phyloP scores from a whole-genome alignment of 805 yeast species.

The Cyberlindnera suaveolens region DNA sequence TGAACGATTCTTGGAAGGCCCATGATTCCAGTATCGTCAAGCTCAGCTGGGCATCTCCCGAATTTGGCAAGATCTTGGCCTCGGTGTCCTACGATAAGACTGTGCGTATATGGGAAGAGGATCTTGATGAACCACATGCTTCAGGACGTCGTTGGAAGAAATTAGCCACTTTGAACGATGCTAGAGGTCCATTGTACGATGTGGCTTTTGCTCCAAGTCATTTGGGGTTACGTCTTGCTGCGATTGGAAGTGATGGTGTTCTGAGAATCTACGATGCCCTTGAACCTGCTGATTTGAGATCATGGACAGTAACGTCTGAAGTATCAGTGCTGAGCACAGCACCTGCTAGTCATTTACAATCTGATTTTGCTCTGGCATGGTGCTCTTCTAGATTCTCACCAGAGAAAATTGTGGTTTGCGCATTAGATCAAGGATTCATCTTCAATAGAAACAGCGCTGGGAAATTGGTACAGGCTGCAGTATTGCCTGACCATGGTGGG shows the following conservation, averaged over 20 bases:
- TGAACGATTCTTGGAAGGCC: slow-evolving; percentile 90
- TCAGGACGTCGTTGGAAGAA: slow-evolving; percentile 83
- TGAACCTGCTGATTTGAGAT: slow-evolving; percentile 81
- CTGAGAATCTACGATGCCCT: slow-evolving; percentile 80
- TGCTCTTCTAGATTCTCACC: slow-evolving; percentile 78
- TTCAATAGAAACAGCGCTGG: slow-evolving; percentile 49
- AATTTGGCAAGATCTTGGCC: slow-evolving; percentile 81
- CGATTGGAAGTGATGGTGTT: slow-evolving; percentile 86
- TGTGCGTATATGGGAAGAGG: slow-evolving; percentile 87
- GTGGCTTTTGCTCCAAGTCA: slow-evolving; percentile 86
- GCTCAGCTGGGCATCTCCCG: slow-evolving; percentile 91
- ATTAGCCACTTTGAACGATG: slow-evolving; percentile 73
- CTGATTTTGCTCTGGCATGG: slow-evolving; percentile 85
- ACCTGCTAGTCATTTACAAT: slow-evolving; percentile 76
- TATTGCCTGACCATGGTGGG: slow-evolving; percentile 79
- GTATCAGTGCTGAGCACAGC: slow-evolving; percentile 58
- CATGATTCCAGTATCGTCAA: slow-evolving; percentile 85
- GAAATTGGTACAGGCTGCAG: slow-evolving; percentile 50
- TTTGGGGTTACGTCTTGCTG: slow-evolving; percentile 73
- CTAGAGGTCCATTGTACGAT: slow-evolving; percentile 84
- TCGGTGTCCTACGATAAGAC: slow-evolving; percentile 89
- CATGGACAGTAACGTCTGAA: slow-evolving; percentile 77
- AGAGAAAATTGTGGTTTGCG: slow-evolving; percentile 79
- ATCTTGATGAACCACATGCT: slow-evolving; percentile 64
- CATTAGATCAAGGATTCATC: slow-evolving; percentile 82